A percentile compares a stretch with the other conserved stretches of the same genome.
Evolutionary conservation across 2,329 filamentous ascomycete species (phyloP).

Genomic region (Penicillium sp.): DNA sequence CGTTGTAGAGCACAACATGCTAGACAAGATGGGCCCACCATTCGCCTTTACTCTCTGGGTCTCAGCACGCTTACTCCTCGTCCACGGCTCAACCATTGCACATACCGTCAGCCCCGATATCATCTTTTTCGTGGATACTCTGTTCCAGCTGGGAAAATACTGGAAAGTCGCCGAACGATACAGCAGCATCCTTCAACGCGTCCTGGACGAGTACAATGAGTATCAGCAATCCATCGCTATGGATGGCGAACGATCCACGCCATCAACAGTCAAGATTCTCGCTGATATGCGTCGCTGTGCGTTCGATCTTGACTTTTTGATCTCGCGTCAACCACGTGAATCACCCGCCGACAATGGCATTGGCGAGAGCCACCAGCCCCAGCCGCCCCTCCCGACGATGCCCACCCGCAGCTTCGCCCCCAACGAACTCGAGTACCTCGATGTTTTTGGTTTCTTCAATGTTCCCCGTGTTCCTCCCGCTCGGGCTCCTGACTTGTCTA

Average conservation of each 20-base stretch:
- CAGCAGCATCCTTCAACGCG: constrained; percentile 73
- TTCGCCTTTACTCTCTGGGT: constrained; percentile 95
- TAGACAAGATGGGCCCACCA: constrained; percentile 79
- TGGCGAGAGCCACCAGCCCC: constrained; percentile 14
- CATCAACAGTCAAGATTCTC: constrained; percentile 80
- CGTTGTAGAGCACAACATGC: constrained; percentile 70
- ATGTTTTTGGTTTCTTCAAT: constrained; percentile 95
- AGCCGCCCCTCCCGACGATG: constrained; percentile 14
- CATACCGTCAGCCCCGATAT: constrained; percentile 79
- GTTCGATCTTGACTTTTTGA: constrained; percentile 86
- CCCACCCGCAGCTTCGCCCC: constrained; percentile 68
- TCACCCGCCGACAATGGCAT: constrained; percentile 39
- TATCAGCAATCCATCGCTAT: constrained; percentile 61
- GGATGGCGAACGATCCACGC: constrained; percentile 71
- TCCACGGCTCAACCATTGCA: constrained; percentile 87
- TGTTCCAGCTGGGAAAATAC: constrained; percentile 75
- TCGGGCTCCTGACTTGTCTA: constrained; percentile 29
- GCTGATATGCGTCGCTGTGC: constrained; percentile 90
- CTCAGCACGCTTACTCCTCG: constrained; percentile 78
- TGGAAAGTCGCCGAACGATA: constrained; percentile 88
- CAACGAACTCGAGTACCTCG: constrained; percentile 84
- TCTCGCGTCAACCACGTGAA: constrained; percentile 70
- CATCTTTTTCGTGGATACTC: constrained; percentile 75
- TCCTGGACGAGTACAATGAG: constrained; percentile 82
- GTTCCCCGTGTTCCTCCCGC: constrained; percentile 67